These are phyloP conservation scores for Plasmopara muralis DNA, from an alignment of 352 stramenopile species.

Conservation along the genomic window DNA sequence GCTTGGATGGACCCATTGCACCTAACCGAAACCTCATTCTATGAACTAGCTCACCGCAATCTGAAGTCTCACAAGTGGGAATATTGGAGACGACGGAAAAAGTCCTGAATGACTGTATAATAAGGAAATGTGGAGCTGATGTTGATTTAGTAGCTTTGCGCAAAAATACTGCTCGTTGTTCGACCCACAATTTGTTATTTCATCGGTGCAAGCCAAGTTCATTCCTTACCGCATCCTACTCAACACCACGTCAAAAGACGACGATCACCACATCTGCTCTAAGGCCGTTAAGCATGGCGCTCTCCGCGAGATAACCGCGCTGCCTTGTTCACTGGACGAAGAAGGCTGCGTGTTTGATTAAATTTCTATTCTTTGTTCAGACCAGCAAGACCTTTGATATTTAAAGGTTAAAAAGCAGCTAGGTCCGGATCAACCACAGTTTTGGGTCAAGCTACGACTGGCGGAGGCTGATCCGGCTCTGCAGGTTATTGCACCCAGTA, in stretches of 20 bases:
- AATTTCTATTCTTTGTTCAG: background rate
- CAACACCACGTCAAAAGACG: background rate
- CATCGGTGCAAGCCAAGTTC: background rate
- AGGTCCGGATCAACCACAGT: background rate
- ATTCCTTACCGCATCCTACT: background rate
- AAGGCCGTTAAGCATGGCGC: background rate
- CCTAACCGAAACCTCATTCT: background rate
- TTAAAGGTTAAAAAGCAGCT: background rate
- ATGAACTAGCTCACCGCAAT: background rate
- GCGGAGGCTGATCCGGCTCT: slow-evolving; percentile 1
- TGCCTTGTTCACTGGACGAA: background rate
- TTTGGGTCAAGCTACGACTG: background rate
- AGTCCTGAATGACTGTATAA: background rate
- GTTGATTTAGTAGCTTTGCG: background rate
- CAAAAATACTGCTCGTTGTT: background rate
- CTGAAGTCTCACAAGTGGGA: background rate
- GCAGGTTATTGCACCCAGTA: background rate
- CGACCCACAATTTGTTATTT: background rate
- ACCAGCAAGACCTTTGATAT: background rate
- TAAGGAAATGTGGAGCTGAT: background rate
- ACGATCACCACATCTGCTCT: background rate
- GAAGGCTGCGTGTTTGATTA: background rate
- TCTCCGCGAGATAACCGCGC: background rate
- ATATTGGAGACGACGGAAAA: background rate
- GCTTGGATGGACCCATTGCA: background rate